A percentile compares a stretch with the other conserved stretches of the same genome.
phyloP scores from a whole-genome alignment of 176 grass and related monocot species.

The Dactylis glomerata region DNA sequence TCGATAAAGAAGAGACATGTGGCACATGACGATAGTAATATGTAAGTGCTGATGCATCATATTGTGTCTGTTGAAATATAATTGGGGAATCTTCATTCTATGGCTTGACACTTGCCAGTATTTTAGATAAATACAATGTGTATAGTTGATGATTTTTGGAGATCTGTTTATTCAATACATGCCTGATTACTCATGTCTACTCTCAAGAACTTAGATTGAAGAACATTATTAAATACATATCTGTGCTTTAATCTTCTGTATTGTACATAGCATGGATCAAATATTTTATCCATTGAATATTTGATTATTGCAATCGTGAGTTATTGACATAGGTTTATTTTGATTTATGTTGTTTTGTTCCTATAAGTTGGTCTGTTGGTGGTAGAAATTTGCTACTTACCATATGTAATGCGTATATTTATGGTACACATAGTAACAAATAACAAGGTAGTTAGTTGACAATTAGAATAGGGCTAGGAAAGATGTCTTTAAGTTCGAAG shows the following conservation, averaged over 20 bases:
- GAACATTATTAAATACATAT: background rate
- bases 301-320: background rate
- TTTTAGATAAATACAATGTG: background rate
- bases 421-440: background rate
- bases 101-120: background rate
- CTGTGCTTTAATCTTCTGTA: background rate
- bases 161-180: background rate
- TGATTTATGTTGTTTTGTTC: background rate
- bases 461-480: constrained; percentile 1
- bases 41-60: background rate
- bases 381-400: background rate
- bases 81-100: background rate
- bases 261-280: background rate
- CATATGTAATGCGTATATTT: background rate
- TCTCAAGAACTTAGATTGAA: background rate
- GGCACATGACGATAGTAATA: background rate
- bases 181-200: background rate
- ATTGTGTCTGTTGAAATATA: background rate
- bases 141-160: background rate
- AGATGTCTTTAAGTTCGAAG: background rate
- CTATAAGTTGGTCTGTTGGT: background rate
- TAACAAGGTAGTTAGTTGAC: background rate
- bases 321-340: background rate
- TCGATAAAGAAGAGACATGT: background rate
- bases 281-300: background rate